A percentile compares a stretch with the other conserved stretches of the same genome.
These are phyloP conservation scores for Candida wancherniae DNA, from an alignment of 805 yeast species.

Conservation along the genomic window DNA sequence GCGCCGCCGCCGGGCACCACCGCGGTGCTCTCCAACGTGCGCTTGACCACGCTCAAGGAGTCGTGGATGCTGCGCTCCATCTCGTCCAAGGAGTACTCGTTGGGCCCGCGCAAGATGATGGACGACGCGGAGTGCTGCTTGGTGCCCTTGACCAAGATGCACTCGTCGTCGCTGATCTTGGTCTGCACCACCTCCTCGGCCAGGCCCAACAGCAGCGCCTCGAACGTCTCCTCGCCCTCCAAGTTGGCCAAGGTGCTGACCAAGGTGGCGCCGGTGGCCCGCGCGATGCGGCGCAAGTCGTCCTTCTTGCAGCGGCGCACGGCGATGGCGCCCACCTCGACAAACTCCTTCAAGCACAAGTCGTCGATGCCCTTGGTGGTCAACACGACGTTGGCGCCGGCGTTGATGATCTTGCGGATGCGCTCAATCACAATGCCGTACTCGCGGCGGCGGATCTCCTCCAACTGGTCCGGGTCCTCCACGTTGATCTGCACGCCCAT, in stretches of 20 bases:
- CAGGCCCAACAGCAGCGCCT: conserved; percentile 73
- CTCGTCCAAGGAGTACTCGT: conserved; percentile 92
- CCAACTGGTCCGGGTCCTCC: conserved; percentile 96
- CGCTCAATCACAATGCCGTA: conserved; percentile 80
- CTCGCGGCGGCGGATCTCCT: conserved; percentile 85
- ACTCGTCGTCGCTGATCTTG: conserved; percentile 92
- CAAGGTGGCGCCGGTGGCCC: conserved; percentile 96
- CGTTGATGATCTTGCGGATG: conserved; percentile 69
- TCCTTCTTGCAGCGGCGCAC: conserved; percentile 97
- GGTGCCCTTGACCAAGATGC: conserved; percentile 86
- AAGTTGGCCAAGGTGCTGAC: conserved; percentile 83
- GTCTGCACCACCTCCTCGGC: conserved; percentile 92
- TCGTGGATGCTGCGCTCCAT: conserved; percentile 98
- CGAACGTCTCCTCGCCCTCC: conserved; percentile 94
- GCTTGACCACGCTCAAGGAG: conserved; percentile 88
- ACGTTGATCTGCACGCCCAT: conserved; percentile 96
- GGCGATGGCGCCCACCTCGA: conserved; percentile 89
- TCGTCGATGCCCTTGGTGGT: conserved; percentile 96
- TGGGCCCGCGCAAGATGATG: conserved; percentile 90
- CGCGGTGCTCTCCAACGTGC: conserved; percentile 89
- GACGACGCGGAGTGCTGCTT: conserved; percentile 89
- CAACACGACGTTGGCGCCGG: conserved; percentile 90
- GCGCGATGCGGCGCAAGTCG: conserved; percentile 92
- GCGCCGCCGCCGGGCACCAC: conserved; percentile 99
- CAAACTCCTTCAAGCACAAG: conserved; percentile 83